Evolutionary conservation across 306 rosid genomes (phyloP).

Genomic region (Cicer pinnatifidum): DNA sequence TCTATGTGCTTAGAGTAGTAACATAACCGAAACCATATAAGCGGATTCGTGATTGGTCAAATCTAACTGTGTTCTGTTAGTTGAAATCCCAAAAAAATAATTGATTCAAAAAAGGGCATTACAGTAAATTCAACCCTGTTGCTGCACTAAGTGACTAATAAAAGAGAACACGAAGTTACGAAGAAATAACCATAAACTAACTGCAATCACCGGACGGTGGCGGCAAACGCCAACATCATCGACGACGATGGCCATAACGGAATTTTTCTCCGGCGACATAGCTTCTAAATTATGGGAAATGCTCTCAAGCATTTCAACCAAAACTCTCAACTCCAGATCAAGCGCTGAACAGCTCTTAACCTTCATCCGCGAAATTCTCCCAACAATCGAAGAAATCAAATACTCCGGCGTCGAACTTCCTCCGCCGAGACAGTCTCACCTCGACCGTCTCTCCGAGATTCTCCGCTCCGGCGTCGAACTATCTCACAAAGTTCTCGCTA

Average conservation of each 20-base stretch:
- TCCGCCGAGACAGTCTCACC: conserved; percentile 60
- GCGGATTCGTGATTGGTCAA: too few species aligned
- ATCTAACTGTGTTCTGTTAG: too few species aligned
- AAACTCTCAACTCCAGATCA: conserved; percentile 56
- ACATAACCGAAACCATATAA: too few species aligned
- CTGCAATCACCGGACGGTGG: not conserved
- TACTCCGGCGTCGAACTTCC: conserved; percentile 81
- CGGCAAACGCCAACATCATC: not conserved
- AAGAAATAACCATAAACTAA: not conserved
- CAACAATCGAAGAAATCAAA: conserved; percentile 71
- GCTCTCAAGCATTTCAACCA: conserved; percentile 49
- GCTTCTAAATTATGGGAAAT: conserved; percentile 55
- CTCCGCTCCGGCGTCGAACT: conserved; percentile 72
- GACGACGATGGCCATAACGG: conserved; percentile 57
- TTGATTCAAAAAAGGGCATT: not conserved
- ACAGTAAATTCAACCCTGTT: not conserved
- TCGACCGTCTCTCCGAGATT: conserved; percentile 67
- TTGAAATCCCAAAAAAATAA: not conserved
- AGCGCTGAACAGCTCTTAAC: conserved; percentile 60
- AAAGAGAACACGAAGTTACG: not conserved
- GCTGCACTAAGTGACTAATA: too few species aligned
- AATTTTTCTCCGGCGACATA: conserved; percentile 66
- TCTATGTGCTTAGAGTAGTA: too few species aligned
- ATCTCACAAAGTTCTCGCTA: conserved; percentile 54
- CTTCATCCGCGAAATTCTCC: conserved; percentile 50